Conservation (phyloP, 2,329 filamentous ascomycete species). For the Cladorrhinum sp. region DNA sequence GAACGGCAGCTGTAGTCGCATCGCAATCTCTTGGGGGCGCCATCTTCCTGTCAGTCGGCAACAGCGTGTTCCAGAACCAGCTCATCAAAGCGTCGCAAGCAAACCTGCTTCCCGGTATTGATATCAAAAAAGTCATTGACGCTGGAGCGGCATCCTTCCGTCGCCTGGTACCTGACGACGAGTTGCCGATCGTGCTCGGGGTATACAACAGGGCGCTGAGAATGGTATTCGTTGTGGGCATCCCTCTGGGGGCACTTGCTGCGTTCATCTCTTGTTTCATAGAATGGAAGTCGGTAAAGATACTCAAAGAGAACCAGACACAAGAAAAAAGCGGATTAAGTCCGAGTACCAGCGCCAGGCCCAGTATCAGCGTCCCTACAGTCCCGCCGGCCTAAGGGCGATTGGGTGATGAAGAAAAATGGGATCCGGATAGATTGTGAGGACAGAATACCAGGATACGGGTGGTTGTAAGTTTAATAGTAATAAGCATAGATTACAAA, state of each 20-base stretch:
- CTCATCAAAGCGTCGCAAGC: conserved; percentile 26
- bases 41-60: conserved; percentile 45
- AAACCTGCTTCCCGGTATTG: conserved; percentile 16
- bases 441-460: no score
- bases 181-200: conserved; percentile 20
- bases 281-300: conserved; percentile 25
- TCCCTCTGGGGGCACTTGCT: conserved; percentile 23
- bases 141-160: conserved; percentile 23
- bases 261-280: conserved; percentile 23
- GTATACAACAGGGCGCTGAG: conserved; percentile 23
- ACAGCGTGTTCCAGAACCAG: conserved; percentile 40
- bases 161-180: conserved; percentile 17
- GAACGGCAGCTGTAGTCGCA: conserved; percentile 41
- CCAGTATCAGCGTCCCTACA: neutral
- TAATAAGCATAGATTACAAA: neutral
- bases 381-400: neutral
- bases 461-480: neutral
- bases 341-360: neutral
- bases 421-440: no score
- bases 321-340: neutral
- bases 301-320: neutral
- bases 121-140: conserved; percentile 24
- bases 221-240: conserved; percentile 18
- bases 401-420: neutral
- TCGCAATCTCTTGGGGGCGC: conserved; percentile 44